phyloP scores from a whole-genome alignment of 306 rosid genomes.

The Trifolium pratense region DNA sequence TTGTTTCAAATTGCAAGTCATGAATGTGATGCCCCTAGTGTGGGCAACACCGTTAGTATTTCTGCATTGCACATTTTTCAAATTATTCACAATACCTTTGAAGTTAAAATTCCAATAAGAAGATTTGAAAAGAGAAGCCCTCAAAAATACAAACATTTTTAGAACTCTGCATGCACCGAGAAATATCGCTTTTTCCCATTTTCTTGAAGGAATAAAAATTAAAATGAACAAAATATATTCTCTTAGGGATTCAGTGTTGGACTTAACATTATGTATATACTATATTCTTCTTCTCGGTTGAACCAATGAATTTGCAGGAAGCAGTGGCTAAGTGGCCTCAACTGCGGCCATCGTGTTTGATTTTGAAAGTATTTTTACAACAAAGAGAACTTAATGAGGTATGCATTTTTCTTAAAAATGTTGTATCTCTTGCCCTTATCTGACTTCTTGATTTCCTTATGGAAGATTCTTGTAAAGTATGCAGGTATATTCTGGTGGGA shows the following conservation, averaged over 20 bases:
- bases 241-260: slow-evolving; percentile 15
- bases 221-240: neutral
- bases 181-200: neutral
- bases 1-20: neutral
- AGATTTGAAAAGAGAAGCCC: slow-evolving; percentile 14
- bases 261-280: slow-evolving; percentile 14
- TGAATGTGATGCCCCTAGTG: neutral
- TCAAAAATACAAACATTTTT: neutral
- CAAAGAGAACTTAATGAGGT: slow-evolving; percentile 98
- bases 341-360: slow-evolving; percentile 84
- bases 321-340: slow-evolving; percentile 78
- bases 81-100: slow-evolving; percentile 1
- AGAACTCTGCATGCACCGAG: neutral
- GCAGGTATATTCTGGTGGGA: slow-evolving; percentile 97
- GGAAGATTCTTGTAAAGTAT: slow-evolving; percentile 46
- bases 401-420: slow-evolving; percentile 34
- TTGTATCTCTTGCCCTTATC: slow-evolving; percentile 16
- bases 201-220: neutral
- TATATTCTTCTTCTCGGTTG: slow-evolving; percentile 36
- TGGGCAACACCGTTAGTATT: neutral
- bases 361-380: slow-evolving; percentile 88
- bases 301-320: slow-evolving; percentile 59
- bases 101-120: slow-evolving; percentile 21
- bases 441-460: slow-evolving; percentile 38
- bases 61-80: slow-evolving; percentile 8